Conservation (phyloP, 805 yeast genomes). For the Lachancea kluyveri region DNA sequence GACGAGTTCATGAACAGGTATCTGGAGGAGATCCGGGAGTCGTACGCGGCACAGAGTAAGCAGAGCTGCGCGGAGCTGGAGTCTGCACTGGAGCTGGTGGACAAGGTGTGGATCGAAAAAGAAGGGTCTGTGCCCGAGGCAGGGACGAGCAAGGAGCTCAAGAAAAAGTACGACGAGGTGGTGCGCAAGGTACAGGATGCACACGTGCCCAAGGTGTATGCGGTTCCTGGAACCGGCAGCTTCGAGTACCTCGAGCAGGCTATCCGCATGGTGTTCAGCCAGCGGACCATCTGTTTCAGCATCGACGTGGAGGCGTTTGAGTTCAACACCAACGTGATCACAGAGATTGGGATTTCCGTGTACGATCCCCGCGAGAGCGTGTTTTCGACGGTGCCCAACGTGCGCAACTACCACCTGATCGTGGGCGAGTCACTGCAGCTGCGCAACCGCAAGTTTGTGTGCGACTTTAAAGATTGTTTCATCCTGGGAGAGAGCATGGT, state of each 20-base stretch:
- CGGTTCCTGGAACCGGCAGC: slow-evolving; percentile 16
- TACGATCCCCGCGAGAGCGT: slow-evolving; percentile 47
- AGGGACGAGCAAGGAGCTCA: slow-evolving; percentile 6
- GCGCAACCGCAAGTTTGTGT: slow-evolving; percentile 48
- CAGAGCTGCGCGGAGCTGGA: too few species aligned
- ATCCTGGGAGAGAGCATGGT: slow-evolving; percentile 44
- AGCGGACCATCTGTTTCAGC: slow-evolving; percentile 34
- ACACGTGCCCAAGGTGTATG: slow-evolving; percentile 21
- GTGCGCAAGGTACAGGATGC: slow-evolving; percentile 13
- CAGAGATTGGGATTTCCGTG: slow-evolving; percentile 54
- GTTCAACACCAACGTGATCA: slow-evolving; percentile 34
- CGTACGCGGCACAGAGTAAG: slow-evolving; percentile 5
- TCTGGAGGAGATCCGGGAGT: slow-evolving; percentile 5
- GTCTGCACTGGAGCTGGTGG: too few species aligned
- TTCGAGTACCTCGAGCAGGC: slow-evolving; percentile 19
- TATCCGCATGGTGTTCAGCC: slow-evolving; percentile 17
- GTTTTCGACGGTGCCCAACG: slow-evolving; percentile 34
- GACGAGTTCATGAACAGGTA: slow-evolving; percentile 4
- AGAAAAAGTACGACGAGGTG: slow-evolving; percentile 9
- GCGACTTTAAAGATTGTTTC: slow-evolving; percentile 46
- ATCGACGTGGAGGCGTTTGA: slow-evolving; percentile 58
- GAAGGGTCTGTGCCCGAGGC: slow-evolving; percentile 10
- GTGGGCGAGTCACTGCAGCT: slow-evolving; percentile 38
- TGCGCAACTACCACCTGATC: slow-evolving; percentile 39
- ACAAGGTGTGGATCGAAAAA: slow-evolving; percentile 3